Evolutionary conservation across 2,329 filamentous ascomycete species (phyloP).

Genomic region (Lanzia echinophila): DNA sequence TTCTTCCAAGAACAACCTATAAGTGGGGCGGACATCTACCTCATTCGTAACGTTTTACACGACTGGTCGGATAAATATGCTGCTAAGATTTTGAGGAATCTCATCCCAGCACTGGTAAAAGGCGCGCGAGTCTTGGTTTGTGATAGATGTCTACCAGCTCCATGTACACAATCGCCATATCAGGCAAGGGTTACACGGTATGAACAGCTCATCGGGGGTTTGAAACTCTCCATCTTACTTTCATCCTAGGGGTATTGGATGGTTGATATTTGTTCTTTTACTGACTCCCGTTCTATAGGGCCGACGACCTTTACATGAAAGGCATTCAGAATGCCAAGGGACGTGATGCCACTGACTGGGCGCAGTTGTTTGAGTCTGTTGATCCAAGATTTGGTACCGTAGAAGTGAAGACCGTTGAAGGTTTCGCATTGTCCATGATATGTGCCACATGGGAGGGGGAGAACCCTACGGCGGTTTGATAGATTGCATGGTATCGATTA

Average conservation of each 20-base stretch:
- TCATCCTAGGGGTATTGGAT: no score
- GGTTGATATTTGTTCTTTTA: no score
- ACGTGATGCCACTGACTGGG: not conserved
- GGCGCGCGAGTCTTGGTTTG: not conserved
- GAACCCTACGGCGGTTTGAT: no score
- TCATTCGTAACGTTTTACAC: constrained; percentile 30
- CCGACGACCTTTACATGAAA: not conserved
- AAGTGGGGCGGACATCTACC: constrained; percentile 28
- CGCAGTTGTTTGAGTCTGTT: not conserved
- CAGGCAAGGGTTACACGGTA: not conserved
- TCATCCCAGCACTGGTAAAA: not conserved
- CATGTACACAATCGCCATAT: not conserved
- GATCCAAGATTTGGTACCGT: not conserved
- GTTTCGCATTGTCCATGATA: not conserved
- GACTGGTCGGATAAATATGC: constrained; percentile 16
- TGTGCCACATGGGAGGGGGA: no score
- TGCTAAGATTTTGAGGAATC: not conserved
- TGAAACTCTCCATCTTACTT: no score
- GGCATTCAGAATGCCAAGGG: not conserved
- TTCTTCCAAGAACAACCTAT: constrained; percentile 24
- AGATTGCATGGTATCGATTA: no score
- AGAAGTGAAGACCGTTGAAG: not conserved
- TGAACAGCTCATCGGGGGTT: no score
- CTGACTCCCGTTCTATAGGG: not conserved
- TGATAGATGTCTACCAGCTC: not conserved